Base-by-base conservation (phyloP, 257 asterid genomes). In the Solanum etuberosum region DNA sequence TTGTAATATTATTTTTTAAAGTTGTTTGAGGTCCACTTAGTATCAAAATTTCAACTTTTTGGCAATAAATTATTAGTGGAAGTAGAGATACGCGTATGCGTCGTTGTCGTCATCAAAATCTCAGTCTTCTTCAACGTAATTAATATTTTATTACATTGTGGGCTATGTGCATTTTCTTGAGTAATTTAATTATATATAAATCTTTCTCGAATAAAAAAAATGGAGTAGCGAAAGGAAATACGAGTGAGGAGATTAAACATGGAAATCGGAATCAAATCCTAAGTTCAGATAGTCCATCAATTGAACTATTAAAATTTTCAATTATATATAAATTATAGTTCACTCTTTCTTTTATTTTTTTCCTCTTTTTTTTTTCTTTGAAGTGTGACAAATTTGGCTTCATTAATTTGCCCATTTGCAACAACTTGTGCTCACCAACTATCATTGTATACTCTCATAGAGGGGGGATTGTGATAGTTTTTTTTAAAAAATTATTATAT, bases 21-120 rank as follows among this genome's bases (percentile, higher is more conserved):
- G 63, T 42, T 85, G 46, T 18, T 73, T 42, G 35, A 72, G 81
- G 86, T 38, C 38, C 86, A 61, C 48, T 86, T 61, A 27, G 86
- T 81, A 43, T 67, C 77, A 32, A 80, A 21, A 40, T 80, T 78
- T 80, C 86, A 87, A 78, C 86, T 21, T 32, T 78, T 63, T 81
- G 29, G 57, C 16, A 63, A 3, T 80, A 43, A 61, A 54, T 43
- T 42, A 87, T 34, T 59, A 15, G 38, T 61, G 42, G 74, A 68
- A 40, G 20, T 32, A 25, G 9, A 18, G 70, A 31, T 61, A 32
- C 85, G 76, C 72, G 86, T 86, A 74, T 86, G 59, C 15, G 48
- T 35, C 78, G 48, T 59, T 76, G 43, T 80, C 81, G 68, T 63
- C 82, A 87, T 43, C 86, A 87, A 76, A 63, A 87, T 87, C 81